Evolutionary conservation across 2,329 filamentous ascomycete genomes (phyloP).

Genomic region (Botrytis elliptica): DNA sequence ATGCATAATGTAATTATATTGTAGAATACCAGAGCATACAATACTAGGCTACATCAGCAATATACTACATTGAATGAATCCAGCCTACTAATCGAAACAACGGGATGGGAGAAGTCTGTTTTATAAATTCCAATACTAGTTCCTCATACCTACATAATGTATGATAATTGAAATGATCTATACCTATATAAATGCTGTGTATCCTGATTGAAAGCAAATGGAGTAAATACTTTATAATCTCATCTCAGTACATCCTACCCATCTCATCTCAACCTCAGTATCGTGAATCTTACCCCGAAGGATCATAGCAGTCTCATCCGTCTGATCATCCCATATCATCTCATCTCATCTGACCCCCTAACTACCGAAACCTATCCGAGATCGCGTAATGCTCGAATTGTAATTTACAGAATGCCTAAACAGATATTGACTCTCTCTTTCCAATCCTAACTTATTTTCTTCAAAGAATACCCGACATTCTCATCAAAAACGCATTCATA

Average conservation of each 20-base stretch:
- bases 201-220: background rate
- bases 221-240: background rate
- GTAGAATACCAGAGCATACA: background rate
- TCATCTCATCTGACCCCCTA: background rate
- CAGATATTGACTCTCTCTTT: background rate
- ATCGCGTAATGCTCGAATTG: background rate
- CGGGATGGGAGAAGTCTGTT: background rate
- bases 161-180: background rate
- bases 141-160: background rate
- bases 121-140: background rate
- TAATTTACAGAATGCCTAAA: background rate
- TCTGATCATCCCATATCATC: background rate
- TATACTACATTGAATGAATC: background rate
- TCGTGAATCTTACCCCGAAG: background rate
- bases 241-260: background rate
- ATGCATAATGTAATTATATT: background rate
- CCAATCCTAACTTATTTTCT: background rate
- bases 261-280: background rate
- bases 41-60: background rate
- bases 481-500: background rate
- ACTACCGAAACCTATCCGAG: too few species aligned
- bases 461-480: background rate
- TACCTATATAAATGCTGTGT: background rate
- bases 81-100: too few species aligned
- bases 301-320: background rate